phyloP scores from a whole-genome alignment of 2,329 filamentous ascomycete species.

The Exophiala alcalophila region DNA sequence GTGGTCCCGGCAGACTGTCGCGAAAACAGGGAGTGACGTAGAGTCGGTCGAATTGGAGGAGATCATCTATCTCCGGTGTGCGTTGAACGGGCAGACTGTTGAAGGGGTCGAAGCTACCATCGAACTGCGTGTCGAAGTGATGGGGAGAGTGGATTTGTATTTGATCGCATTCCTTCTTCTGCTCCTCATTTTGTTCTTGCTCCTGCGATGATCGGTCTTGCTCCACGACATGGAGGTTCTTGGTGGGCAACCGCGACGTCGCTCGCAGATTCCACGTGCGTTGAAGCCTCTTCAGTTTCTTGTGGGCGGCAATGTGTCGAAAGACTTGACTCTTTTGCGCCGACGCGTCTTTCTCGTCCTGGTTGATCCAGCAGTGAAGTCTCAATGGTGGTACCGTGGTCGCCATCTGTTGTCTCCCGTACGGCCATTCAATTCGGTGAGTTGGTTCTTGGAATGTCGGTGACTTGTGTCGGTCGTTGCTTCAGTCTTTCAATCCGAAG shows the following conservation, averaged over 20 bases:
- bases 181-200: too few species aligned
- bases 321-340: constrained; percentile 13
- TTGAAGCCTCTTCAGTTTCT: constrained; percentile 12
- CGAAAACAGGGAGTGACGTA: constrained; percentile 4
- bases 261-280: constrained; percentile 10
- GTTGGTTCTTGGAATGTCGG: background rate
- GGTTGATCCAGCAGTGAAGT: constrained; percentile 14
- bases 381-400: background rate
- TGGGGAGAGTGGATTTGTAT: too few species aligned
- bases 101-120: constrained; percentile 7
- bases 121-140: constrained; percentile 1
- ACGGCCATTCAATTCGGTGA: background rate
- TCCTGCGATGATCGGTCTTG: background rate
- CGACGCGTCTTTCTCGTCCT: constrained; percentile 6
- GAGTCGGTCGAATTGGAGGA: constrained; percentile 8
- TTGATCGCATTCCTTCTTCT: too few species aligned
- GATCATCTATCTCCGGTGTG: constrained; percentile 6
- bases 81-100: constrained; percentile 4
- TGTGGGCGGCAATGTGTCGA: constrained; percentile 14
- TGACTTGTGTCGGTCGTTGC: background rate
- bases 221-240: constrained; percentile 4
- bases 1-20: background rate
- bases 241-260: constrained; percentile 3
- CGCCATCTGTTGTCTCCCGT: constrained; percentile 1
- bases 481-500: background rate